Evolutionary conservation across 1,284 basidiomycete species (phyloP), one percentile per base, ranked within the genome.

Genomic region (Tremellales sp.): DNA sequence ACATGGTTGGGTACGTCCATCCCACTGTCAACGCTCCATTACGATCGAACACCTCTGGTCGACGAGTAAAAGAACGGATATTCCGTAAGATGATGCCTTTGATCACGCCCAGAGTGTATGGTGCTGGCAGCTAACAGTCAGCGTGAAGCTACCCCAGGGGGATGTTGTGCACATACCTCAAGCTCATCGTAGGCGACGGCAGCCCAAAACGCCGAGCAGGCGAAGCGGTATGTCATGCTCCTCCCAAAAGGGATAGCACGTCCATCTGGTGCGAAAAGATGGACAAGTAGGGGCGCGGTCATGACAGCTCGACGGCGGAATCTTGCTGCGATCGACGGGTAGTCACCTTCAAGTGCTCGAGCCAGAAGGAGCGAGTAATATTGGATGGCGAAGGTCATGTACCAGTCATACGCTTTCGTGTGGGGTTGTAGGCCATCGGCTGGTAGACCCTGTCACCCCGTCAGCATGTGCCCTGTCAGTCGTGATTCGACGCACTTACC

Each of bases 1-100:
- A 83, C 64, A 81, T 80, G 60, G 84, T 85, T 8, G 84, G 84
- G 61, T 86, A 86, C 45, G 76, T 74, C 63, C 77, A 87, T 2
- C 85, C 85, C 53, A 87, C 84, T 2, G 82, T 84, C 46, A 87
- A 73, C 1, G 82, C 83, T 11, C 84, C 83, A 56, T 84, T 82
- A 10, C 79, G 65, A 57, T 80, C 72, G 62, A 69, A 68, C 48
- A 71, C 58, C 52, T 64, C 11, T 80, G 53, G 76, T 49, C 84
- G 82, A 31, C 78, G 78, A 0, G 80, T 76, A 82, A 84, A 86
- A 63, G 80, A 86, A 22, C 85, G 81, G 35, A 87, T 73, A 65
- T 86, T 85, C 36, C 85, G 81, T 22, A 87, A 74, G 46, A 83
- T 80, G 1, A 87, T 73, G 13, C 85, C 85, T 69, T 85, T 86